Evolutionary conservation across 2,329 filamentous ascomycete species (phyloP).

Genomic region (Colletotrichum sp.): DNA sequence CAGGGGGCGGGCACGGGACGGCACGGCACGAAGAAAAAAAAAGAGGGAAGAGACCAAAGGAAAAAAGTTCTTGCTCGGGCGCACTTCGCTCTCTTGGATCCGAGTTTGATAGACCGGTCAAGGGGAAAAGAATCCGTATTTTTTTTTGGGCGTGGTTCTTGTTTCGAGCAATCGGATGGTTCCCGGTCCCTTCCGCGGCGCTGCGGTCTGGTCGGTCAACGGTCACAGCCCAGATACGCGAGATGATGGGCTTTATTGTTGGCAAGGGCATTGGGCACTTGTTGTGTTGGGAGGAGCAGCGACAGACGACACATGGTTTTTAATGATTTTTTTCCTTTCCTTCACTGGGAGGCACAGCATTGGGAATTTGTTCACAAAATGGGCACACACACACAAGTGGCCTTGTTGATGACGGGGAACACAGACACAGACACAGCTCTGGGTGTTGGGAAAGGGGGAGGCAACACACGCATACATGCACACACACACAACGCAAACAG

Average conservation of each 20-base stretch:
- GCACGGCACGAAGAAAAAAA: background rate
- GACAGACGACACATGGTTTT: background rate
- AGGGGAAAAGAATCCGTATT: background rate
- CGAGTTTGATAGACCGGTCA: background rate
- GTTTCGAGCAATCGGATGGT: constrained; percentile 5
- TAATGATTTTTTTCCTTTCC: background rate
- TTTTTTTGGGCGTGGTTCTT: background rate
- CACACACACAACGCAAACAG: background rate
- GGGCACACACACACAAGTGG: background rate
- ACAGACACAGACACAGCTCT: background rate
- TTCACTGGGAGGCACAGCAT: background rate
- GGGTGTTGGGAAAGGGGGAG: background rate
- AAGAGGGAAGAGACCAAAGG: background rate
- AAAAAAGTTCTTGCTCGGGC: background rate
- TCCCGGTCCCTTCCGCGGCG: background rate
- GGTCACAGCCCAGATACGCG: background rate
- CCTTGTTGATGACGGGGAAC: background rate
- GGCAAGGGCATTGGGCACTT: background rate
- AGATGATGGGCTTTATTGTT: background rate
- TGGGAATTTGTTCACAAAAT: background rate
- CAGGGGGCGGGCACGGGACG: background rate
- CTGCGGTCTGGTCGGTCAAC: background rate
- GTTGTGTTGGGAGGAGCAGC: background rate
- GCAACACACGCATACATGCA: background rate
- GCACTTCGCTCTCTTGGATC: background rate